These are phyloP conservation scores for Phytophthora idaei DNA, from an alignment of 352 stramenopile species.

Conservation along the genomic window DNA sequence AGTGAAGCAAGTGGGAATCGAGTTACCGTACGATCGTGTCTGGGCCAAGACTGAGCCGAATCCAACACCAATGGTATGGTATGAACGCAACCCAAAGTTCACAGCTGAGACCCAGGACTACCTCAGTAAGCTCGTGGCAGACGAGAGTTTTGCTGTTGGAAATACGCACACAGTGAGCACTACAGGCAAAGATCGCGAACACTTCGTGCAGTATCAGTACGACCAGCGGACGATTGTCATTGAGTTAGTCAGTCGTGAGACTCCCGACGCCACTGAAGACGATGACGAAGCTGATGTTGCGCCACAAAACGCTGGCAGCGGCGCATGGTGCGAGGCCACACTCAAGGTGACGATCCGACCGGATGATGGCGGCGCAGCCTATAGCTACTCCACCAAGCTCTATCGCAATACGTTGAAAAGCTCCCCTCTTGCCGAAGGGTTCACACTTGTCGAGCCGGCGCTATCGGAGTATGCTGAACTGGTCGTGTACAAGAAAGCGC, in stretches of 20 bases:
- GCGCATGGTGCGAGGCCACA: conserved; percentile 34
- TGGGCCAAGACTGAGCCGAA: conserved; percentile 61
- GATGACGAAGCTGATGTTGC: conserved; percentile 4
- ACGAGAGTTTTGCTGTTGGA: conserved; percentile 46
- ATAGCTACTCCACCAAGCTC: conserved; percentile 55
- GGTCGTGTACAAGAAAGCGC: conserved; percentile 79
- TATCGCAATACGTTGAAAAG: conserved; percentile 52
- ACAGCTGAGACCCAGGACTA: conserved; percentile 42
- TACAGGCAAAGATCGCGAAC: conserved; percentile 36
- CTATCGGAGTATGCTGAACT: conserved; percentile 61
- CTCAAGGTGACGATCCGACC: conserved; percentile 33
- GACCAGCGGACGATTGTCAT: conserved; percentile 43
- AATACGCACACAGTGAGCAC: conserved; percentile 41
- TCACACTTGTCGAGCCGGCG: conserved; percentile 20
- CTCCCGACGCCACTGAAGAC: conserved; percentile 2
- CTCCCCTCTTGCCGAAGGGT: conserved; percentile 21
- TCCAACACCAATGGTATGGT: conserved; percentile 39
- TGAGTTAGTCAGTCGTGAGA: conserved; percentile 45
- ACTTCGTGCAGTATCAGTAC: conserved; percentile 42
- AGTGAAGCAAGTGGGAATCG: conserved; percentile 50
- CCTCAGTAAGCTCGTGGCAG: conserved; percentile 42
- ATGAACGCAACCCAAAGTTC: conserved; percentile 43
- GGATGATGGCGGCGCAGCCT: conserved; percentile 14
- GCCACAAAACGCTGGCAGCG: conserved; percentile 6
- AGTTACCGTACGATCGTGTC: conserved; percentile 44